Evolutionary conservation across 1,284 basidiomycete genomes (phyloP).

Genomic region (Sanghuangporus sanghuang): DNA sequence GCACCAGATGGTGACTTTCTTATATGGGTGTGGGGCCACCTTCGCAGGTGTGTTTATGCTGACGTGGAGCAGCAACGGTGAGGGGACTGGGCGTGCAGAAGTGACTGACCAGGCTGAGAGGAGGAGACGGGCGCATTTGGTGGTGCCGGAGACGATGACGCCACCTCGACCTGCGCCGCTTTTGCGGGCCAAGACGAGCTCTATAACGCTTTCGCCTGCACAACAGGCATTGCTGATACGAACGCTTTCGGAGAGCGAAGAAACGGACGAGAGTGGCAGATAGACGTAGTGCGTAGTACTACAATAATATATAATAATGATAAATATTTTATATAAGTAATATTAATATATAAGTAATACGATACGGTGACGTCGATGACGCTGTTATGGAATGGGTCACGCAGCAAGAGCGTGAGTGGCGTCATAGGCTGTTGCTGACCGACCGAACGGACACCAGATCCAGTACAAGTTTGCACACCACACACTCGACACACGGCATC

Average conservation of each 20-base stretch:
- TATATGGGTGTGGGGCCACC: slow-evolving; percentile 79
- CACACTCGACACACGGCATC: no score
- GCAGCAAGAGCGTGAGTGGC: not conserved
- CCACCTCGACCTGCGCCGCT: slow-evolving; percentile 25
- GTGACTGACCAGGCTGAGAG: slow-evolving; percentile 30
- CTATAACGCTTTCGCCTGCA: slow-evolving; percentile 63
- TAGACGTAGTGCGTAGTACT: no score
- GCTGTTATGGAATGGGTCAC: not conserved
- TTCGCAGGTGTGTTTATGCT: slow-evolving; percentile 86
- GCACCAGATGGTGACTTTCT: slow-evolving; percentile 81
- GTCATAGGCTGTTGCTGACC: not conserved
- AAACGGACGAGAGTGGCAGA: not conserved
- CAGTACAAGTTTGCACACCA: no score
- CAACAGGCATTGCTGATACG: slow-evolving; percentile 30
- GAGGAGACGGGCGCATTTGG: slow-evolving; percentile 42
- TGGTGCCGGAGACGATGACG: slow-evolving; percentile 33
- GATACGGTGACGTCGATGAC: not conserved
- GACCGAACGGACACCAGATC: no score
- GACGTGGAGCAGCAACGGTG: slow-evolving; percentile 40
- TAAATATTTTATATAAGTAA: no score
- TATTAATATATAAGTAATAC: no score
- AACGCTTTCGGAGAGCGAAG: slow-evolving; percentile 4
- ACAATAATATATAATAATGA: not conserved
- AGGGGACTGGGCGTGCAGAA: slow-evolving; percentile 24
- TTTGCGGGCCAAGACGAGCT: slow-evolving; percentile 47